Base-by-base conservation (phyloP, 495 filamentous ascomycete species). In the Penicillium canariense region DNA sequence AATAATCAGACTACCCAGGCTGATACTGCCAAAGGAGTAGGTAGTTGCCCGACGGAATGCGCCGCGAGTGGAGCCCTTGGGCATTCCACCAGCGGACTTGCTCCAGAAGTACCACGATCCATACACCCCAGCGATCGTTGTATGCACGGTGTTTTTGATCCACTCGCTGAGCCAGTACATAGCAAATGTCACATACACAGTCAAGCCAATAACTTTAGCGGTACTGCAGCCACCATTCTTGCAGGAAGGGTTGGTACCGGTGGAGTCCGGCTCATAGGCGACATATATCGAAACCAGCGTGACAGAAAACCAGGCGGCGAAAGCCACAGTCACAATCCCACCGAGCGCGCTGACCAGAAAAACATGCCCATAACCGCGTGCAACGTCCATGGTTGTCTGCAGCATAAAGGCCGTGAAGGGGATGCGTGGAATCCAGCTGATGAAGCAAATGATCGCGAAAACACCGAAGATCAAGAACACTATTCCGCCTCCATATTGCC, bases 141-240 rank as follows among this genome's bases (percentile, higher is more conserved):
- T 87, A 68, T 97, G 91, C 31, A 96, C 87, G 14, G 87, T 89
- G 68, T 96, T 96, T 73, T 96, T 96, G 52, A 96, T 66, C 81
- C 87, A 90, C 65, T 96, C 91, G 22, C 86, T 87, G 58, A 96
- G 84, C 93, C 91, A 97, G 71, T 95, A 96, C 62, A 80, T 84
- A 22, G 91, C 89, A 62, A 96, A 96, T 0, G 90, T 95, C 48
- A 90, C 81, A 70, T 95, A 96, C 22, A 89, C 87, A 17, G 92
- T 72, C 22, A 97, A 72, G 0, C 93, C 91, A 53, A 89, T 89
- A 30, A 96, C 89, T 57, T 87, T 90, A 14, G 75, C 89, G 3
- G 60, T 76, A 54, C 84, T 86, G 66, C 91, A 96, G n/a, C 81
- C 81, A 0, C 86, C 87, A 12, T 75, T 83, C 17, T 75, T 77